A percentile compares a stretch with the other conserved stretches of the same genome.
These are phyloP conservation scores for Ustulina deusta DNA, from an alignment of 2,329 filamentous ascomycete genomes.

Conservation along the genomic window DNA sequence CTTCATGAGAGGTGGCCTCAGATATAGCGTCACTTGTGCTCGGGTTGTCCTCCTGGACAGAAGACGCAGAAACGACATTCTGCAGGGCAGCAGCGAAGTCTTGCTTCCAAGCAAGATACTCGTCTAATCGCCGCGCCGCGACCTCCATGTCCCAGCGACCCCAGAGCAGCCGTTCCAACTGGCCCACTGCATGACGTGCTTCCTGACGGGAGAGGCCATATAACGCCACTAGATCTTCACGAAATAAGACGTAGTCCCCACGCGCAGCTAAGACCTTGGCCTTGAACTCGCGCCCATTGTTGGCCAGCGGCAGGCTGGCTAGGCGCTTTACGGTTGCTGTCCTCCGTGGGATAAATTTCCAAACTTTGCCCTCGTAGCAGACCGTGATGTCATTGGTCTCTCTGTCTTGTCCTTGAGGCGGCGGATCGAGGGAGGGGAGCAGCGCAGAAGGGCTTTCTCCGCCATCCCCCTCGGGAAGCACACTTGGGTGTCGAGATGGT, in stretches of 20 bases:
- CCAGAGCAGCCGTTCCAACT: conserved; percentile 46
- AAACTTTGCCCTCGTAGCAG: not conserved
- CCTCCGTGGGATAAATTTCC: conserved; percentile 28
- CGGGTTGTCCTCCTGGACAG: not conserved
- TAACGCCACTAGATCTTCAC: conserved; percentile 37
- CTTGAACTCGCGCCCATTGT: conserved; percentile 35
- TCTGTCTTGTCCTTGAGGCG: conserved; percentile 11
- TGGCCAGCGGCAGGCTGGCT: conserved; percentile 7
- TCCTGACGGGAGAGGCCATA: conserved; percentile 44
- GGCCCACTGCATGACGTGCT: conserved; percentile 44
- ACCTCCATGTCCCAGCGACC: conserved; percentile 14
- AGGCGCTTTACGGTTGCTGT: not conserved
- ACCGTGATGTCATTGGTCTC: not conserved
- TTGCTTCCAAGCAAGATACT: conserved; percentile 48
- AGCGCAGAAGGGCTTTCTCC: not conserved
- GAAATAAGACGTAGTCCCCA: conserved; percentile 35
- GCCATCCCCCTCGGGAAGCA: not conserved
- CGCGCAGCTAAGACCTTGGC: conserved; percentile 40
- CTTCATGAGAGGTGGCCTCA: conserved; percentile 14
- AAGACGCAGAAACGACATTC: not conserved
- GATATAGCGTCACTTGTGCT: not conserved
- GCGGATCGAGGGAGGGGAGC: not conserved
- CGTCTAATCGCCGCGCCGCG: conserved; percentile 42
- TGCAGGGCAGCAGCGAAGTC: conserved; percentile 35
- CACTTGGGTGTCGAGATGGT: not conserved